Conservation (phyloP, 768 basidiomycete genomes). For the Calocera cornea region DNA sequence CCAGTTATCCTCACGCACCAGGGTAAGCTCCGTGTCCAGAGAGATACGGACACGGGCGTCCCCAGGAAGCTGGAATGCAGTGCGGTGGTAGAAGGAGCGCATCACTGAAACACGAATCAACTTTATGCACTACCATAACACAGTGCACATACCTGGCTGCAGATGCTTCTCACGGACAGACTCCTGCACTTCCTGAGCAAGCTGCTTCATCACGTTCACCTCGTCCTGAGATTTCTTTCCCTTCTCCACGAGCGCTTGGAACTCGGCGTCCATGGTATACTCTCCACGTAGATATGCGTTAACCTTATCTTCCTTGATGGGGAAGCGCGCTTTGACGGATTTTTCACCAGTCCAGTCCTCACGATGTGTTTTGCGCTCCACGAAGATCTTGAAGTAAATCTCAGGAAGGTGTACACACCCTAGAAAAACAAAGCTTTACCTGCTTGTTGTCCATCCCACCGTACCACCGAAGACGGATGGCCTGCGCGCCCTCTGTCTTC, state of each 20-base stretch:
- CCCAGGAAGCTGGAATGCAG: slow-evolving; percentile 96
- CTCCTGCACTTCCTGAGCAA: slow-evolving; percentile 96
- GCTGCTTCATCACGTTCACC: slow-evolving; percentile 85
- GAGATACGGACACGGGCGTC: slow-evolving; percentile 98
- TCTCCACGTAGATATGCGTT: slow-evolving; percentile 83
- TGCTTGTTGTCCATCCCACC: slow-evolving; percentile 74
- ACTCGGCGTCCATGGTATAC: slow-evolving; percentile 86
- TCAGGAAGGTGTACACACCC: neutral
- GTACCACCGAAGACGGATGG: slow-evolving; percentile 93
- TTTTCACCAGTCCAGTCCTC: slow-evolving; percentile 99
- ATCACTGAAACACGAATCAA: slow-evolving; percentile 42
- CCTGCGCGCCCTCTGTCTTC: slow-evolving; percentile 98
- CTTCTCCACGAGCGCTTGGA: slow-evolving; percentile 69
- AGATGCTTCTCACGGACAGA: slow-evolving; percentile 69
- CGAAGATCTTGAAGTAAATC: slow-evolving; percentile 22
- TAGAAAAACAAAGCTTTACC: slow-evolving; percentile 30
- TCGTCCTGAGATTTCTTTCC: slow-evolving; percentile 90
- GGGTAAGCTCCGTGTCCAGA: slow-evolving; percentile 87
- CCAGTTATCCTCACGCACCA: slow-evolving; percentile 95
- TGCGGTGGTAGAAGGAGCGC: slow-evolving; percentile 96
- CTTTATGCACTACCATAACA: neutral
- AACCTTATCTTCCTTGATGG: slow-evolving; percentile 84
- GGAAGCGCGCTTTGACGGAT: slow-evolving; percentile 92
- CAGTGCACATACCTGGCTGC: slow-evolving; percentile 49
- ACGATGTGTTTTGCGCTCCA: slow-evolving; percentile 48